Base-by-base conservation (phyloP, 139 green algal genomes). In the Penium margaritaceum region DNA sequence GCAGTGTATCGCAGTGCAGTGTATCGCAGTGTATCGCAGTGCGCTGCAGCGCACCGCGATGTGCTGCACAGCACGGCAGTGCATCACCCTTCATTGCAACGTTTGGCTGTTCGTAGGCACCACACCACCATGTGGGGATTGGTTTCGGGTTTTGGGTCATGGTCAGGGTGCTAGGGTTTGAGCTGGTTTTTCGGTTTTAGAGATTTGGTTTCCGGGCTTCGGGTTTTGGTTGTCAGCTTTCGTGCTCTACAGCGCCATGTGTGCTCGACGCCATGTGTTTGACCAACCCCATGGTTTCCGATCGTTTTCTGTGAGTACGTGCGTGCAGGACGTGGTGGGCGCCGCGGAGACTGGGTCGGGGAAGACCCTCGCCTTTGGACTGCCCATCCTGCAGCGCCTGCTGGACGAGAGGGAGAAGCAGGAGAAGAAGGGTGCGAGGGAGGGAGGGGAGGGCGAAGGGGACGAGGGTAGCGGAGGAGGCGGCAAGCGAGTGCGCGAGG, bases 361-460 rank as follows among this genome's bases (percentile, higher is more conserved):
- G n/a, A 99, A 98, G 82, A 99, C 94, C 2, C 87, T 99, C 41
- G 94, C 94, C 0, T 99, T 97, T 75, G 94, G 87, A 0, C 81
- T 98, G 57, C 94, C 94, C 41, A 96, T 97, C 39, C 44, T 97
- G 61, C 87, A 97, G 60, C 58, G 72, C 15, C 46, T 88, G 60
- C 7, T 81, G 9, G 46, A 71, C 19, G 63, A 70, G 36, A 14
- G 63, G 17, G 64, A 78, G 17, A 76, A 75, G 62, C 65, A 70
- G 55, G 68, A 34, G 0, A 15, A 17, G 17, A 33, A 14, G 0
- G 51, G 27, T 21, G 0, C 24, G 14, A 27, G 30, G 15, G 57
- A 27, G 35, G 53, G 19, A 2, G 27, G 32, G 36, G 7, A 29
- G 17, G 32, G 92, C 9, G 93, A 85, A 34, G 93, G 92, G 33